Evolutionary conservation across 2,329 filamentous ascomycete genomes (phyloP), one percentile per base, ranked within the genome.

Genomic region (Phyllosticta ampelicida): DNA sequence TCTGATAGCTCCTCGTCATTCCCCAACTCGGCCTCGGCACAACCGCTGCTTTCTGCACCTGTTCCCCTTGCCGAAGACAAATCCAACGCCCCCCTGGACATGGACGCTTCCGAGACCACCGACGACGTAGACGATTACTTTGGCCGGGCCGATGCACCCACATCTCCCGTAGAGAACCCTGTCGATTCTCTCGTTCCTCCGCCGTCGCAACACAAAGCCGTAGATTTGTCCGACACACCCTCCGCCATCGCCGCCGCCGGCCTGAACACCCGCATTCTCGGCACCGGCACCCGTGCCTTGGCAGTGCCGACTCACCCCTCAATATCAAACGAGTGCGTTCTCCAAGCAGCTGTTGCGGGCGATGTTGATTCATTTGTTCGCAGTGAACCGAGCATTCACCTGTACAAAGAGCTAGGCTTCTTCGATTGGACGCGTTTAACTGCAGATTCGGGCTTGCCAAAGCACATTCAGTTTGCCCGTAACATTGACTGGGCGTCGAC

Each of bases 341-440:
- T 75, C 57, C 65, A 68, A 54, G 72, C 72, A 60, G 65, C 71
- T 19, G 65, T 64, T 65, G 72, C 71, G 55, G 71, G 71, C 62
- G 66, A 70, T 63, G 65, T 71, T 72, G 71, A 73, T 69, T 60
- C 66, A 58, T 73, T 74, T 61, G 63, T 63, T 64, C 71, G 69
- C 63, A 55, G 49, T 55, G 63, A 64, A 60, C 56, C 62, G 3
- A 63, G 36, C n/a, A 44, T 44, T 5, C 36, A 62, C 56, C 58
- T 62, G 51, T 59, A 65, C 21, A 62, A 68, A 59, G 66, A 77
- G 55, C 66, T 75, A 63, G 75, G 80, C 11, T 86, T 83, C 29
- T 92, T 91, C 67, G 89, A 95, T 70, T 94, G 89, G 89, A 94
- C 89, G 3, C 80, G 83, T 56, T 77, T 92, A 53, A 82, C 86